These are phyloP conservation scores for Trypanosoma vivax DNA, from an alignment of 208 protist genomes.

Conservation along the genomic window DNA sequence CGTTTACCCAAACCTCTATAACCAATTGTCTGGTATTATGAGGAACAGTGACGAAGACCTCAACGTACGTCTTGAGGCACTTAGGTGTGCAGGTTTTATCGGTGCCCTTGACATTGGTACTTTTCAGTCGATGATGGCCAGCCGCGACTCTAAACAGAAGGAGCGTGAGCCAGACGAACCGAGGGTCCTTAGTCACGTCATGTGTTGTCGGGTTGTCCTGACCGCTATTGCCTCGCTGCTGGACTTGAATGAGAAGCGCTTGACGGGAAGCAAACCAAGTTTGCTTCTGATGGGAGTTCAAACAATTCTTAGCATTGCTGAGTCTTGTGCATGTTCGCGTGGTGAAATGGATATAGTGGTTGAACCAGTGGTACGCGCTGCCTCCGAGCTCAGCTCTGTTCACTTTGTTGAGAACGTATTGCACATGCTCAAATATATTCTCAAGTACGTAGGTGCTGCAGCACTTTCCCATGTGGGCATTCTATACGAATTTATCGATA, in stretches of 20 bases:
- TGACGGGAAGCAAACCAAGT: conserved; percentile 36
- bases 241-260: conserved; percentile 38
- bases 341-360: conserved; percentile 55
- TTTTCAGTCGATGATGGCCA: conserved; percentile 50
- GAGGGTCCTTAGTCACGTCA: conserved; percentile 32
- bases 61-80: conserved; percentile 69
- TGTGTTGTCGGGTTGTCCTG: conserved; percentile 69
- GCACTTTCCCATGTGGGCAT: conserved; percentile 33
- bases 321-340: conserved; percentile 55
- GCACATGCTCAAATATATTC: conserved; percentile 65
- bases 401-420: conserved; percentile 58
- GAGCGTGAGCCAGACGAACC: conserved; percentile 18
- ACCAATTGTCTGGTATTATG: conserved; percentile 53
- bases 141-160: conserved; percentile 20
- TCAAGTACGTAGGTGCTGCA: conserved; percentile 45
- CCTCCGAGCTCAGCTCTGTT: conserved; percentile 35
- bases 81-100: conserved; percentile 70
- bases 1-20: conserved; percentile 64
- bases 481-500: conserved; percentile 58
- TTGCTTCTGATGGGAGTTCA: conserved; percentile 52
- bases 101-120: conserved; percentile 73
- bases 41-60: conserved; percentile 56
- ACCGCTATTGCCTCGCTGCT: conserved; percentile 46
- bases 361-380: conserved; percentile 43
- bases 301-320: conserved; percentile 73